These are phyloP conservation scores for Parietaria judaica DNA, from an alignment of 306 rosid species.

Conservation along the genomic window DNA sequence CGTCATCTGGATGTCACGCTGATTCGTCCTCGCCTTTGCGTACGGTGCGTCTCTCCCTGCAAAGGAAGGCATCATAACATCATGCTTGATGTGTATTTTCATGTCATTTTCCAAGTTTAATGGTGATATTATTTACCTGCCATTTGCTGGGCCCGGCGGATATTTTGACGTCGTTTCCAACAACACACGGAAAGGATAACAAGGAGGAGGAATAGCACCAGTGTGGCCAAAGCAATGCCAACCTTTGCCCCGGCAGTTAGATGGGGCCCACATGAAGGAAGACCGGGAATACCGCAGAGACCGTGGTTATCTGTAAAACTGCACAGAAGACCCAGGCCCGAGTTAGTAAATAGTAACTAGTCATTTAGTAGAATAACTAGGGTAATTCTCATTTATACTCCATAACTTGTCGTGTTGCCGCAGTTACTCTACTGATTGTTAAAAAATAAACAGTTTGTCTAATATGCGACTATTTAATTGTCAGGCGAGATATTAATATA, in stretches of 20 bases:
- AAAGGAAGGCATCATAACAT: conserved; percentile 4
- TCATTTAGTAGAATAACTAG: not conserved
- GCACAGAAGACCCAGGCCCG: conserved; percentile 20
- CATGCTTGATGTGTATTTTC: not conserved
- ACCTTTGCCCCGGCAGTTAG: conserved; percentile 61
- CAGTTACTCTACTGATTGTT: no score
- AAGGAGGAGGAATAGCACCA: conserved; percentile 36
- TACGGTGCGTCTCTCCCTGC: conserved; percentile 95
- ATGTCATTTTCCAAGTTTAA: not conserved
- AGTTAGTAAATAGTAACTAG: conserved; percentile 2
- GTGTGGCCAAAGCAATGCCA: conserved; percentile 66
- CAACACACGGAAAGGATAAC: conserved; percentile 62
- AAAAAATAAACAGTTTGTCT: no score
- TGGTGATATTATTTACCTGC: conserved; percentile 47
- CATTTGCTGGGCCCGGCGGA: conserved; percentile 65
- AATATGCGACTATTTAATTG: no score
- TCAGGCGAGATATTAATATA: no score
- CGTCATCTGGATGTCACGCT: conserved; percentile 82
- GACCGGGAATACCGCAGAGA: conserved; percentile 88
- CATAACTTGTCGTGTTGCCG: no score
- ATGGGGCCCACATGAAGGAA: conserved; percentile 68
- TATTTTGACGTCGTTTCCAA: conserved; percentile 82
- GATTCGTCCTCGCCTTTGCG: conserved; percentile 77
- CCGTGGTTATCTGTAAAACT: conserved; percentile 93
- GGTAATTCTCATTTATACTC: no score